These are phyloP conservation scores for Moringa oleifera DNA, from an alignment of 345 rosid genomes.

Conservation along the genomic window DNA sequence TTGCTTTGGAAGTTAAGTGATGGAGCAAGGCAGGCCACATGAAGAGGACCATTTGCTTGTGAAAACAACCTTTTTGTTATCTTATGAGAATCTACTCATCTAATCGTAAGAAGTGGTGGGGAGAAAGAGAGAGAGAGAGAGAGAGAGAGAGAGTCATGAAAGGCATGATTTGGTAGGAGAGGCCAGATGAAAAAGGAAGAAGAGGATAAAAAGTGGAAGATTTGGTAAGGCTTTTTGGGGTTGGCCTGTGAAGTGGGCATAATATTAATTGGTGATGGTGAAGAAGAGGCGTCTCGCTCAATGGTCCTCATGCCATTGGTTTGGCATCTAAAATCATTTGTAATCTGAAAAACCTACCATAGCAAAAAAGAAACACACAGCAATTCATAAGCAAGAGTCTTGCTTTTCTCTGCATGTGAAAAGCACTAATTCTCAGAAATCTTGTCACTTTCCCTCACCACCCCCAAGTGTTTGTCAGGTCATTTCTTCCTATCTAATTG, in stretches of 20 bases:
- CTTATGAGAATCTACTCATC: conserved; percentile 20
- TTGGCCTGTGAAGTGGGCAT: no score
- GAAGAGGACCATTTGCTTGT: conserved; percentile 25
- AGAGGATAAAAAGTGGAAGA: conserved; percentile 18
- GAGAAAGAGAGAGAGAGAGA: no score
- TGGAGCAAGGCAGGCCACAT: background rate
- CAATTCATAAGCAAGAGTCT: no score
- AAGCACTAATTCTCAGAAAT: background rate
- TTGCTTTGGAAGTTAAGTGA: conserved; percentile 2
- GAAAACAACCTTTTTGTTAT: conserved; percentile 18
- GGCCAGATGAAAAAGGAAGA: conserved; percentile 6
- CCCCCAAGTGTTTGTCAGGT: background rate
- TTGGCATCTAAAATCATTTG: conserved; percentile 9
- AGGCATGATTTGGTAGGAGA: conserved; percentile 13
- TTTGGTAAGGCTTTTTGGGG: conserved; percentile 9
- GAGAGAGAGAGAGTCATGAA: conserved; percentile 6
- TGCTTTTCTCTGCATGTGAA: conserved; percentile 14
- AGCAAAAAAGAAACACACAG: no score
- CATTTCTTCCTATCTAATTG: no score
- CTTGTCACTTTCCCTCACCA: background rate
- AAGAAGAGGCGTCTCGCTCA: no score
- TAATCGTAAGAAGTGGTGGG: no score
- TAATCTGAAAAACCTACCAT: conserved; percentile 3
- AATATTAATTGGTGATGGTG: conserved; percentile 5
- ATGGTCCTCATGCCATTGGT: background rate